Conservation (phyloP, 179 eudicot genomes). For the Spergularia azorica region DNA sequence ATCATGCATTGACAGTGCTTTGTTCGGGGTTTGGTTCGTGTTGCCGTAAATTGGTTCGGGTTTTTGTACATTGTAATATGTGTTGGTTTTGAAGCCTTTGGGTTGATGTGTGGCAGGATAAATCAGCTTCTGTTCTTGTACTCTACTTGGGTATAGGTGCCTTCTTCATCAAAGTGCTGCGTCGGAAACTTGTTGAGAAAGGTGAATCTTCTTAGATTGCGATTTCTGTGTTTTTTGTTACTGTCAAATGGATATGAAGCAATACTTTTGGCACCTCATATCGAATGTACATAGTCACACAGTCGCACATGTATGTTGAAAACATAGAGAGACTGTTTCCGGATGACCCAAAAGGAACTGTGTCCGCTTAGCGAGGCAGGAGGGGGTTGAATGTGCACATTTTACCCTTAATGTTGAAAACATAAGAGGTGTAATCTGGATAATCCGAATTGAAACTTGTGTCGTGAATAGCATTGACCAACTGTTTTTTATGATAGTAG, state of each 20-base stretch:
- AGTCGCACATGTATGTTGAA: no score
- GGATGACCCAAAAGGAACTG: not conserved
- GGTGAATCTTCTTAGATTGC: conserved; percentile 40
- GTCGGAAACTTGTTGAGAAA: conserved; percentile 57
- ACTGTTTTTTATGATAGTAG: no score
- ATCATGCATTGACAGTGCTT: not conserved
- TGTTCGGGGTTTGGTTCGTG: conserved; percentile 10
- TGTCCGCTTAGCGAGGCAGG: no score
- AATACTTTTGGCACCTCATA: no score
- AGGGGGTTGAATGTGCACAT: no score
- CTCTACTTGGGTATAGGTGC: conserved; percentile 46
- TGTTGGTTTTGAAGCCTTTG: not conserved
- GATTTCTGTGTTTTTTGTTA: not conserved
- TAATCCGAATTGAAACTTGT: not conserved
- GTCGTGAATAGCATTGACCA: no score
- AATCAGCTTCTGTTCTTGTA: conserved; percentile 32
- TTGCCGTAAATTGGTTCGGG: not conserved
- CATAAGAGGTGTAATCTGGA: not conserved
- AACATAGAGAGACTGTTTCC: no score
- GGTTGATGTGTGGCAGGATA: conserved; percentile 41
- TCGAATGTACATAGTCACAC: no score
- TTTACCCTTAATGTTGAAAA: no score
- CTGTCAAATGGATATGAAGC: not conserved
- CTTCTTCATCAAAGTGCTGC: conserved; percentile 40
- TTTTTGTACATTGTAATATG: not conserved